Evolutionary conservation across 2,329 filamentous ascomycete species (phyloP).

Genomic region (Cytospora piceae): DNA sequence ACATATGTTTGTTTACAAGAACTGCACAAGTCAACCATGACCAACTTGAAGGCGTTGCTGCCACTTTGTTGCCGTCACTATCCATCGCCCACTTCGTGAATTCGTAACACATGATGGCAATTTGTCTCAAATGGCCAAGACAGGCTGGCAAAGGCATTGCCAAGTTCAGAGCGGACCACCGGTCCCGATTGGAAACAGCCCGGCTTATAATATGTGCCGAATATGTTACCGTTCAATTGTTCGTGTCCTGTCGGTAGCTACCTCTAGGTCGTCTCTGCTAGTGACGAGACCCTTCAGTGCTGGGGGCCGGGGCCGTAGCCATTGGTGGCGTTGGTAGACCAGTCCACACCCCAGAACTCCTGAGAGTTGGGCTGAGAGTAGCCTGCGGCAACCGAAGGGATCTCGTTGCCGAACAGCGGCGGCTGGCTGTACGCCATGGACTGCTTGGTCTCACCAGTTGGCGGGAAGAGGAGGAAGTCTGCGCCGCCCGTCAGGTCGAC

Average conservation of each 20-base stretch:
- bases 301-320: conserved; percentile 37
- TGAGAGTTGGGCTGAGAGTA: conserved; percentile 58
- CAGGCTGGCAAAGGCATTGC: conserved; percentile 1
- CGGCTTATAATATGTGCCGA: not conserved
- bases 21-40: conserved; percentile 11
- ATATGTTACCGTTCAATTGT: conserved; percentile 1
- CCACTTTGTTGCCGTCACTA: conserved; percentile 13
- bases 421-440: conserved; percentile 43
- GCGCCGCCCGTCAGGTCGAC: conserved; percentile 45
- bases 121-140: not conserved
- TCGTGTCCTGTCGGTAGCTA: not conserved
- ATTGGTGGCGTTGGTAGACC: conserved; percentile 43
- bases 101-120: conserved; percentile 24
- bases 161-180: not conserved
- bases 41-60: conserved; percentile 20
- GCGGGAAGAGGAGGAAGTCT: conserved; percentile 70
- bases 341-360: conserved; percentile 54
- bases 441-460: conserved; percentile 43
- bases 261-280: conserved; percentile 4
- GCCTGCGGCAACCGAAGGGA: conserved; percentile 54
- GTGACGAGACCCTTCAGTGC: conserved; percentile 33
- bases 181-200: not conserved
- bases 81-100: conserved; percentile 18
- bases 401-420: conserved; percentile 51
- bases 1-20: conserved; percentile 19